Evolutionary conservation across 371 early-diverging fungal species (phyloP).

Genomic region (Batkoa obscura): DNA sequence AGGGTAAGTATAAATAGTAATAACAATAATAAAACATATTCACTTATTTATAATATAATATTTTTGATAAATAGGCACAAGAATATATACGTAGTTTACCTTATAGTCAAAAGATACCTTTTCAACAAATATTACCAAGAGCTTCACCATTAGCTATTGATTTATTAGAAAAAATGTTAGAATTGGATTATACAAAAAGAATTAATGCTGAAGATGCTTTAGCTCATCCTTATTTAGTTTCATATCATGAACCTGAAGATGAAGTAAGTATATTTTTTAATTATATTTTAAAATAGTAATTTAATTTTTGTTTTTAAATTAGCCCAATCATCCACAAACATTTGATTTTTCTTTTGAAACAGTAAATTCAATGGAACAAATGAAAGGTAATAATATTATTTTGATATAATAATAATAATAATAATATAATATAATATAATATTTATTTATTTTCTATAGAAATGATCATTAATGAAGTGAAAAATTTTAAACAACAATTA

Average conservation of each 20-base stretch:
- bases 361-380: conserved; percentile 64
- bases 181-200: conserved; percentile 61
- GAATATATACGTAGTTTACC: conserved; percentile 86
- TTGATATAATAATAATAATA: too few relatives aligned
- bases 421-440: conserved; percentile 4
- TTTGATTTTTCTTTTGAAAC: conserved; percentile 92
- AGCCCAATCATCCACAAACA: conserved; percentile 35
- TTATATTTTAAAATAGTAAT: too few relatives aligned
- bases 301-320: neutral
- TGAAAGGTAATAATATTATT: conserved; percentile 76
- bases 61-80: conserved; percentile 45
- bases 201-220: conserved; percentile 68
- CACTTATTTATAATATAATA: neutral
- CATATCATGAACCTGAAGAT: conserved; percentile 59
- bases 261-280: conserved; percentile 20
- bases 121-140: conserved; percentile 57
- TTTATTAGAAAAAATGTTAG: conserved; percentile 53
- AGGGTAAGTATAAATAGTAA: too few relatives aligned
- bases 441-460: conserved; percentile 14
- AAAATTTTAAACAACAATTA: conserved; percentile 27
- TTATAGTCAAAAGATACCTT: conserved; percentile 72
- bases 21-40: too few relatives aligned
- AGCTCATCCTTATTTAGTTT: conserved; percentile 52
- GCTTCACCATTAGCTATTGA: conserved; percentile 57
- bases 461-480: conserved; percentile 78